Conservation (phyloP, 2,329 filamentous ascomycete species). For the Xylariaceae sp. region DNA sequence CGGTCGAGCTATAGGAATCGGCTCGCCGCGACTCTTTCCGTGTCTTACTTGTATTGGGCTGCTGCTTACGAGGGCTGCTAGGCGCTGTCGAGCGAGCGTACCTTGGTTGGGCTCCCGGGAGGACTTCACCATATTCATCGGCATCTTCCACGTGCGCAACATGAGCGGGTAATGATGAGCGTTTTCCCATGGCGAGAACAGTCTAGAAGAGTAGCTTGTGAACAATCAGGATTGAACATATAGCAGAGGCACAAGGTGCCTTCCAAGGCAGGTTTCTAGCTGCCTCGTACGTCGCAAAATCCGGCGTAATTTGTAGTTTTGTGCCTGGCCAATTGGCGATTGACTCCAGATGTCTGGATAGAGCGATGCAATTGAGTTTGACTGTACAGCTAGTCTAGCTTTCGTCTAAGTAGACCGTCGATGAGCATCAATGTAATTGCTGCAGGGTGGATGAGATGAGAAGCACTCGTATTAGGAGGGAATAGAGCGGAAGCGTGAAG, state of each 20-base stretch:
- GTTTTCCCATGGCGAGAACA: slow-evolving; percentile 50
- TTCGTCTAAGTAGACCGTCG: background rate
- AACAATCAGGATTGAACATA: slow-evolving; percentile 33
- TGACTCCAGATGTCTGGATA: slow-evolving; percentile 6
- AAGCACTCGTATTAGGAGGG: background rate
- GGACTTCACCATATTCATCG: slow-evolving; percentile 55
- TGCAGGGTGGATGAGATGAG: background rate
- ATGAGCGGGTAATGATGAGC: slow-evolving; percentile 41
- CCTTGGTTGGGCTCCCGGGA: slow-evolving; percentile 45
- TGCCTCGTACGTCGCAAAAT: background rate
- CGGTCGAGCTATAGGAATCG: slow-evolving; percentile 49
- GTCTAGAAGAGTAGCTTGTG: background rate
- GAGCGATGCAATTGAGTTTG: slow-evolving; percentile 15
- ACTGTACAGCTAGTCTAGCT: slow-evolving; percentile 10
- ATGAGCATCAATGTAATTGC: background rate
- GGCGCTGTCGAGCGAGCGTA: slow-evolving; percentile 58
- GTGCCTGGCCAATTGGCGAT: slow-evolving; percentile 10
- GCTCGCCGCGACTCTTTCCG: slow-evolving; percentile 49
- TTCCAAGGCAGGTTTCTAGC: slow-evolving; percentile 20
- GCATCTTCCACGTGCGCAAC: slow-evolving; percentile 57
- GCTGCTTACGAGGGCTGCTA: slow-evolving; percentile 54
- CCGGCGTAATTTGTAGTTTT: background rate
- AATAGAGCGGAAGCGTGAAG: background rate
- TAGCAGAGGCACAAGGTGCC: slow-evolving; percentile 25
- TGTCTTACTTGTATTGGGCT: slow-evolving; percentile 59